A percentile compares a stretch with the other conserved stretches of the same genome.
phyloP scores from a whole-genome alignment of 306 rosid species.

The Trifolium dubium region DNA sequence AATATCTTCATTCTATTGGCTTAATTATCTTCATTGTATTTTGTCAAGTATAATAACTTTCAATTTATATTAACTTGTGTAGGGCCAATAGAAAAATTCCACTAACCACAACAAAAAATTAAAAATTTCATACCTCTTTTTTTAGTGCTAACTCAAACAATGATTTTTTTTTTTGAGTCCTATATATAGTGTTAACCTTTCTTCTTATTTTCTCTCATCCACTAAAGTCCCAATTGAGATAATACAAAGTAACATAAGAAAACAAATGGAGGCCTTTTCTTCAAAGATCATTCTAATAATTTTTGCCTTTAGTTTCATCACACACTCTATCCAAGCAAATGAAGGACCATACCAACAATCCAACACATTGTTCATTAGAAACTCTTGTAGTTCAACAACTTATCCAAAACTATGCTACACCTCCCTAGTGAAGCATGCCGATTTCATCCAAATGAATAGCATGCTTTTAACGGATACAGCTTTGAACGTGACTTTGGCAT shows the following conservation, averaged over 20 bases:
- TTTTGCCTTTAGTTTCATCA: slow-evolving; percentile 8
- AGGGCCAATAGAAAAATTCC: background rate
- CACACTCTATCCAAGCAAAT: slow-evolving; percentile 26
- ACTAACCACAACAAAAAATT: background rate
- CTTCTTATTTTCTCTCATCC: slow-evolving; percentile 35
- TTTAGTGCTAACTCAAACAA: background rate
- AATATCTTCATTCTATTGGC: background rate
- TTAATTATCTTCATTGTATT: background rate
- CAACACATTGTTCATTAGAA: slow-evolving; percentile 62
- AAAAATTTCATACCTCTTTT: background rate
- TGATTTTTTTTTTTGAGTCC: background rate
- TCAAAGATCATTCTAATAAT: slow-evolving; percentile 41
- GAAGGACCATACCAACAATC: background rate
- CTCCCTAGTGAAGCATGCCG: slow-evolving; percentile 65
- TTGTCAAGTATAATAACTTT: too few relatives aligned
- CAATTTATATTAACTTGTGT: background rate
- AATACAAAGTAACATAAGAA: background rate
- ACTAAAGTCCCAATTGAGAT: background rate
- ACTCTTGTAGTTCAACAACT: slow-evolving; percentile 65
- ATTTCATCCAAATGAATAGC: slow-evolving; percentile 57
- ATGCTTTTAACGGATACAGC: slow-evolving; percentile 59
- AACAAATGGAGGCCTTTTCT: slow-evolving; percentile 44
- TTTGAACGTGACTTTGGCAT: slow-evolving; percentile 61
- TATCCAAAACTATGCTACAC: slow-evolving; percentile 69
- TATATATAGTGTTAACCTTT: slow-evolving; percentile 7